Evolutionary conservation across 108 stramenopile genomes (phyloP).

Genomic region (Stephanodiscus minutulus): DNA sequence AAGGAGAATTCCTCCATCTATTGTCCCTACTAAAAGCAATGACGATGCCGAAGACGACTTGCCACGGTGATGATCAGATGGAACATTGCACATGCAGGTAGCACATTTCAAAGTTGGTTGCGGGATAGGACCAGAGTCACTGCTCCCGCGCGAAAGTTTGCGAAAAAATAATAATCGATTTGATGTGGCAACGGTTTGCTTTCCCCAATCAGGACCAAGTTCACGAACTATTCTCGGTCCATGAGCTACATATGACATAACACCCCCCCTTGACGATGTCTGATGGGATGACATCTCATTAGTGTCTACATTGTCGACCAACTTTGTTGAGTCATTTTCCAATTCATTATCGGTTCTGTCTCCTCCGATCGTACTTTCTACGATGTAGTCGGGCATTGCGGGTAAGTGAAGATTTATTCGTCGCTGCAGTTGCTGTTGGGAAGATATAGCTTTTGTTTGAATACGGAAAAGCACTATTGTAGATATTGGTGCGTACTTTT

Average conservation of each 20-base stretch:
- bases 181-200: background rate
- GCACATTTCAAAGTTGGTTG: constrained; percentile 34
- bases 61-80: constrained; percentile 26
- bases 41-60: constrained; percentile 22
- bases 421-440: constrained; percentile 20
- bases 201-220: constrained; percentile 5
- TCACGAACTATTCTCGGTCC: constrained; percentile 37
- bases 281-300: constrained; percentile 7
- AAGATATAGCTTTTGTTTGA: constrained; percentile 22
- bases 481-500: constrained; percentile 8
- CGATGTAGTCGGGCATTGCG: constrained; percentile 35
- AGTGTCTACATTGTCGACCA: background rate
- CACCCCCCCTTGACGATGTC: background rate
- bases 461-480: constrained; percentile 43
- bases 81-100: constrained; percentile 41
- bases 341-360: constrained; percentile 4
- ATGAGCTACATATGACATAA: constrained; percentile 33
- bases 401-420: constrained; percentile 26
- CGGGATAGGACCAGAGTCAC: background rate
- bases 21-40: constrained; percentile 31
- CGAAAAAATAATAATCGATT: constrained; percentile 19
- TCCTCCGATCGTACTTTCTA: constrained; percentile 18
- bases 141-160: constrained; percentile 13
- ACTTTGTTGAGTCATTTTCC: background rate
- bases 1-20: constrained; percentile 33